Evolutionary conservation across 192 early-diverging fungal genomes (phyloP).

Genomic region (Spizellomyces sp.): DNA sequence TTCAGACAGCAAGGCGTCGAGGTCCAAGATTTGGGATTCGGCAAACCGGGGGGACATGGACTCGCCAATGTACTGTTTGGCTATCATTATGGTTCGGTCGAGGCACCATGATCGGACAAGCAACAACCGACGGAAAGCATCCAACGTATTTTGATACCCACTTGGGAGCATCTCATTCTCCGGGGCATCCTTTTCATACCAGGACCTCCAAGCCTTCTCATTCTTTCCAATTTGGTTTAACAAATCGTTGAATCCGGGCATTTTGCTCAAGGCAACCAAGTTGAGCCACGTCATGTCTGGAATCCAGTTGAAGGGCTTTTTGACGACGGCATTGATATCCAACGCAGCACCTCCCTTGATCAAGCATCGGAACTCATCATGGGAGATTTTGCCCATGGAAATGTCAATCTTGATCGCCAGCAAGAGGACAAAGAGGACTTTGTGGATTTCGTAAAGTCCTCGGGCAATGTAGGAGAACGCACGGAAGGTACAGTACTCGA

Average conservation of each 20-base stretch:
- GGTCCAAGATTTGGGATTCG: conserved; percentile 68
- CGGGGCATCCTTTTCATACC: conserved; percentile 68
- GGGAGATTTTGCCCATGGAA: conserved; percentile 48
- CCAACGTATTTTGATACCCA: conserved; percentile 63
- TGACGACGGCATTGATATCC: conserved; percentile 66
- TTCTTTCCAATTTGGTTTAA: conserved; percentile 69
- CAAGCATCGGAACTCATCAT: conserved; percentile 67
- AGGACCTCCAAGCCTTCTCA: conserved; percentile 65
- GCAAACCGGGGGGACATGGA: conserved; percentile 53
- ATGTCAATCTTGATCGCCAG: conserved; percentile 68
- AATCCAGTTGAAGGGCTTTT: conserved; percentile 73
- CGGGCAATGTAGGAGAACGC: conserved; percentile 60
- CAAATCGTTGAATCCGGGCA: conserved; percentile 65
- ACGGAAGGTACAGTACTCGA: conserved; percentile 67
- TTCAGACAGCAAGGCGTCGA: conserved; percentile 60
- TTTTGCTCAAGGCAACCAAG: conserved; percentile 61
- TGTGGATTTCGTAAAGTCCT: conserved; percentile 68
- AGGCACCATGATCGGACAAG: conserved; percentile 64
- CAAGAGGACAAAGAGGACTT: conserved; percentile 61
- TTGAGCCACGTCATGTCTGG: conserved; percentile 71
- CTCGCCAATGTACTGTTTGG: conserved; percentile 65
- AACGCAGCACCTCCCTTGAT: conserved; percentile 68
- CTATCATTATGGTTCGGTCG: conserved; percentile 67
- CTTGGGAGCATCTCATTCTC: conserved; percentile 65
- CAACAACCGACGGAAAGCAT: conserved; percentile 60